Evolutionary conservation across 2,329 filamentous ascomycete species (phyloP), one percentile per base, ranked within the genome.

Genomic region (Zymoseptoria crescenta): DNA sequence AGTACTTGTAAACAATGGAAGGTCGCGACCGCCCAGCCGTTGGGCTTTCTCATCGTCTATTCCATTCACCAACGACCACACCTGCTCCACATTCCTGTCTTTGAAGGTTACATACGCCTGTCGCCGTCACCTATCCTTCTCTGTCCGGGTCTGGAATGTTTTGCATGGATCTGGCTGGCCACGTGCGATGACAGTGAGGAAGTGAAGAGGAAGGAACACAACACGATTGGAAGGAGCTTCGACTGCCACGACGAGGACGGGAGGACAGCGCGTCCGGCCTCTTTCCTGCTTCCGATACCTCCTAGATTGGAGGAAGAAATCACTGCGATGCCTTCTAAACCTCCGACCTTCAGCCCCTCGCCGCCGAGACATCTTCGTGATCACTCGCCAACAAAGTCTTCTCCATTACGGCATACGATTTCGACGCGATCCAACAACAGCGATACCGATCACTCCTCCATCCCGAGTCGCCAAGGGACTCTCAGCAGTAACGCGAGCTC

Each of bases 361-460:
- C 70, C 70, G 54, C 68, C 69, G 52, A 68, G 68, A 24, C 70
- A 68, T 41, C 24, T 29, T 24, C 67, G 68, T 21, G 67, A 70
- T 52, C 67, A 70, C 62, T 68, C 64, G 52, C 70, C 70, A 29
- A 69, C 65, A 56, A 72, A 72, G 60, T 67, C 66, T 24, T 70
- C 68, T 10, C 70, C 70, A 45, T 65, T 72, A 20, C 70, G 70
- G 51, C 70, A 72, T 55, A 68, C 69, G 19, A 60, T 72, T 53
- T 71, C 69, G 21, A 72, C 70, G 54, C 59, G 66, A 49, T 72
- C 70, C 45, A 68, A 69, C 63, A 64, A 67, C 60, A 71, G 69
- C 63, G 69, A 72, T 27, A 67, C 67, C 54, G 69, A 72, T 52
- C 66, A 65, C 53, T 64, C 68, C 2, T 64, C 63, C 7, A 54